phyloP scores from a whole-genome alignment of 2,329 filamentous ascomycete species.

The Aspergillus awamori region DNA sequence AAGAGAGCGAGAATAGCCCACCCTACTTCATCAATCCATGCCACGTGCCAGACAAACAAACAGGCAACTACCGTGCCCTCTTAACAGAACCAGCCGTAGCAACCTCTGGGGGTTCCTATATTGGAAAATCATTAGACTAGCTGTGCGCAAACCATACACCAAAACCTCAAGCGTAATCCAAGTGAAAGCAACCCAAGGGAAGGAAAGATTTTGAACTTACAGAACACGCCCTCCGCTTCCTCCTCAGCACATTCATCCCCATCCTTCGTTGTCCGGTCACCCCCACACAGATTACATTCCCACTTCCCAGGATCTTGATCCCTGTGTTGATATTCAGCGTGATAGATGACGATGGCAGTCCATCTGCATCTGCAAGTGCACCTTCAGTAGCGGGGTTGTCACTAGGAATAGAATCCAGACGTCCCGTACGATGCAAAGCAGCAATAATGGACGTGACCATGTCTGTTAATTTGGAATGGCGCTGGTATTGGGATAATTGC shows the following conservation, averaged over 20 bases:
- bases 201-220: no score
- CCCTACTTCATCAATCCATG: no score
- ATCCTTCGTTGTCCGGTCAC: no score
- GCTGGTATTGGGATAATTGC: constrained; percentile 24
- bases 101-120: no score
- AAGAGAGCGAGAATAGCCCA: no score
- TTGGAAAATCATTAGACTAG: no score
- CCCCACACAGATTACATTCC: constrained; percentile 30
- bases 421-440: constrained; percentile 24
- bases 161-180: no score
- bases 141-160: no score
- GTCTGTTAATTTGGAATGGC: constrained; percentile 29
- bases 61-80: no score
- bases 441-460: constrained; percentile 29
- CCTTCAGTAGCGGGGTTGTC: background rate
- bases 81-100: no score
- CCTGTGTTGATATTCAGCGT: constrained; percentile 35
- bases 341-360: constrained; percentile 8
- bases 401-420: constrained; percentile 11
- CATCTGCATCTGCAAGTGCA: background rate
- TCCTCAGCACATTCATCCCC: background rate
- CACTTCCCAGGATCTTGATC: constrained; percentile 31
- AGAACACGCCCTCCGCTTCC: background rate
- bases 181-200: no score
- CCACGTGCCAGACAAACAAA: no score